These are phyloP conservation scores for Fusarium sp. DNA, from an alignment of 2,329 filamentous ascomycete species.

Conservation along the genomic window DNA sequence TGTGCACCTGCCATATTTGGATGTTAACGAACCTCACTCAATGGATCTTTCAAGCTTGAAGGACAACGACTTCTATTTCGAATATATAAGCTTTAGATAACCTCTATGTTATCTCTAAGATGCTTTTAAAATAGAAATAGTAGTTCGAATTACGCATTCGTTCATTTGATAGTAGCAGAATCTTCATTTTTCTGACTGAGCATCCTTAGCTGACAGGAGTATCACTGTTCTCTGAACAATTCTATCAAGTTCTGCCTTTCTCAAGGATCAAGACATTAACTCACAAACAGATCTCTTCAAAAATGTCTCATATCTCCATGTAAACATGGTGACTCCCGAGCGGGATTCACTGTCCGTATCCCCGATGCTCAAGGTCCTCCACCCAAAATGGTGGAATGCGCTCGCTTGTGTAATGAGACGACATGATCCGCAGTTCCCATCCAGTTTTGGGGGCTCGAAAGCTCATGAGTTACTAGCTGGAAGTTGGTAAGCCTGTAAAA, in stretches of 20 bases:
- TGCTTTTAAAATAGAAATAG: fast-evolving
- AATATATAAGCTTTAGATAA: background rate
- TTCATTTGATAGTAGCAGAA: background rate
- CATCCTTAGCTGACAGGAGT: background rate
- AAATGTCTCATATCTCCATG: background rate
- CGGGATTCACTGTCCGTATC: background rate
- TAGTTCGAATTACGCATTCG: fast-evolving
- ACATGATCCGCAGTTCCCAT: background rate
- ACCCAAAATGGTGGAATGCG: conserved; percentile 10
- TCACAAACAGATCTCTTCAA: background rate
- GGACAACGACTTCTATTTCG: background rate
- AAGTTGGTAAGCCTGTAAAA: background rate
- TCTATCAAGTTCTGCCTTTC: background rate
- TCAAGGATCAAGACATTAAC: background rate
- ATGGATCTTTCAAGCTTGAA: background rate
- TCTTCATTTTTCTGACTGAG: background rate
- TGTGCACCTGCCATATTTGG: conserved; percentile 15
- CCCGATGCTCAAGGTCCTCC: conserved; percentile 10
- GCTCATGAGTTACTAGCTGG: background rate
- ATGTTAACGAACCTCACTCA: background rate
- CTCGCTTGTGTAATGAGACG: background rate
- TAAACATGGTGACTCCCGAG: background rate
- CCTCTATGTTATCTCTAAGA: fast-evolving
- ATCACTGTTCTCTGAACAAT: background rate
- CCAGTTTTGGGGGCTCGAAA: background rate